A percentile compares a stretch with the other conserved stretches of the same genome.
Evolutionary conservation across 306 rosid species (phyloP).

Genomic region (Vachellia collinsii): DNA sequence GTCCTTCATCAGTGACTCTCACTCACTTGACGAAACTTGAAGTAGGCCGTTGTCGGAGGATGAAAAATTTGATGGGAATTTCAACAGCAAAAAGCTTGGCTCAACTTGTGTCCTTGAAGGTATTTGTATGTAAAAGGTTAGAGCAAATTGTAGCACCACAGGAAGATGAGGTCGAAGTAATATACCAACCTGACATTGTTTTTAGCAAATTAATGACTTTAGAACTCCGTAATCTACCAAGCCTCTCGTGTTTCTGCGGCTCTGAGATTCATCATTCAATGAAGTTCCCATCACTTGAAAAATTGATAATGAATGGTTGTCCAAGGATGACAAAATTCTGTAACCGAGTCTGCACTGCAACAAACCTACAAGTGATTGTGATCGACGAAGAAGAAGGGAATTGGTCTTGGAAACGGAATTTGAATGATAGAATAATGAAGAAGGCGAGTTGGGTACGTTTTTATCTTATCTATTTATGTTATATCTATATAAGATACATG

Average conservation of each 20-base stretch:
- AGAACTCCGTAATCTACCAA: not conserved
- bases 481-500: no score
- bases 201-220: constrained; percentile 22
- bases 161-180: not conserved
- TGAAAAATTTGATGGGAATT: not conserved
- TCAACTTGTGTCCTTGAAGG: constrained; percentile 22
- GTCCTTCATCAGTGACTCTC: constrained; percentile 7
- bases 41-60: fast-evolving
- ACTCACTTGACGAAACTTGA: constrained; percentile 21
- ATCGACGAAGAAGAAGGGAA: not conserved
- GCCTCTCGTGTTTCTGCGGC: constrained; percentile 8
- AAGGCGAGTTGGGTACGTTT: no score
- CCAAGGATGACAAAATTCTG: not conserved
- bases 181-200: not conserved
- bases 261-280: not conserved
- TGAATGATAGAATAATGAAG: not conserved
- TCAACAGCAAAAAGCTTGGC: constrained; percentile 31
- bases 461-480: not conserved
- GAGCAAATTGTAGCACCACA: constrained; percentile 13
- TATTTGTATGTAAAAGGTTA: fast-evolving
- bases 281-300: constrained; percentile 25
- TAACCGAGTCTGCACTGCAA: no score
- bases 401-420: constrained; percentile 4
- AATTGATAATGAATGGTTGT: constrained; percentile 1
- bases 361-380: not conserved